Evolutionary conservation across 495 filamentous ascomycete species (phyloP).

Genomic region (Symbiotaphrina buchneri): DNA sequence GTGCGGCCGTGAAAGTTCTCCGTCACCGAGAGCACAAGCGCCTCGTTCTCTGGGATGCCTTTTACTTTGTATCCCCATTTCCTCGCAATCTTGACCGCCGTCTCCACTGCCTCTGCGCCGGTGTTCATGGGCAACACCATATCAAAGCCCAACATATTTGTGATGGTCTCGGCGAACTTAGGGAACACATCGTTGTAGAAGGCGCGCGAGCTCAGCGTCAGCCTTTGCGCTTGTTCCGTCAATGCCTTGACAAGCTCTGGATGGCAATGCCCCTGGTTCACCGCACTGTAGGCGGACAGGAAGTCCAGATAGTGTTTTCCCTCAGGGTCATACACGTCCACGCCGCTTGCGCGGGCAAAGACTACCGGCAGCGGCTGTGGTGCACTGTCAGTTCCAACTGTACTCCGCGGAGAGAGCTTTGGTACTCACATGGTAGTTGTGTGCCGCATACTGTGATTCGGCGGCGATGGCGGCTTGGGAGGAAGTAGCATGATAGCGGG

Average conservation of each 20-base stretch:
- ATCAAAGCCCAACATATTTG: conserved; percentile 75
- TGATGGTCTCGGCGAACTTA: conserved; percentile 82
- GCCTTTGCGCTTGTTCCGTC: conserved; percentile 66
- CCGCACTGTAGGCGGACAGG: conserved; percentile 89
- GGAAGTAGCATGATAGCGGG: conserved; percentile 56
- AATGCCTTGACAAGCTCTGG: conserved; percentile 82
- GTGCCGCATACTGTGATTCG: conserved; percentile 72
- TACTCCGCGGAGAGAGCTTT: no score
- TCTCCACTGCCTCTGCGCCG: conserved; percentile 96
- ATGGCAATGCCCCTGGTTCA: conserved; percentile 98
- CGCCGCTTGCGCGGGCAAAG: conserved; percentile 62
- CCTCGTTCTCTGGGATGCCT: conserved; percentile 56
- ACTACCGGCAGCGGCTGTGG: conserved; percentile 90
- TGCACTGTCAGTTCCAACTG: no score
- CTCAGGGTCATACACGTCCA: conserved; percentile 91
- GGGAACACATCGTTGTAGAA: conserved; percentile 99
- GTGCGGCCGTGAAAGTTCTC: conserved; percentile 97
- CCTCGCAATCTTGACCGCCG: conserved; percentile 85
- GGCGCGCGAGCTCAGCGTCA: conserved; percentile 85
- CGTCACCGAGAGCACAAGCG: conserved; percentile 58
- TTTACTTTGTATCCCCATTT: conserved; percentile 88
- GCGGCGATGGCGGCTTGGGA: conserved; percentile 56
- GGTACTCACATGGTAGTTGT: conserved; percentile 99
- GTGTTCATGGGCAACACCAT: conserved; percentile 99
- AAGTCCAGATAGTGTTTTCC: conserved; percentile 95